Base-by-base conservation (phyloP, 2,329 filamentous ascomycete genomes). In the Talaromyces albobiverticillius region DNA sequence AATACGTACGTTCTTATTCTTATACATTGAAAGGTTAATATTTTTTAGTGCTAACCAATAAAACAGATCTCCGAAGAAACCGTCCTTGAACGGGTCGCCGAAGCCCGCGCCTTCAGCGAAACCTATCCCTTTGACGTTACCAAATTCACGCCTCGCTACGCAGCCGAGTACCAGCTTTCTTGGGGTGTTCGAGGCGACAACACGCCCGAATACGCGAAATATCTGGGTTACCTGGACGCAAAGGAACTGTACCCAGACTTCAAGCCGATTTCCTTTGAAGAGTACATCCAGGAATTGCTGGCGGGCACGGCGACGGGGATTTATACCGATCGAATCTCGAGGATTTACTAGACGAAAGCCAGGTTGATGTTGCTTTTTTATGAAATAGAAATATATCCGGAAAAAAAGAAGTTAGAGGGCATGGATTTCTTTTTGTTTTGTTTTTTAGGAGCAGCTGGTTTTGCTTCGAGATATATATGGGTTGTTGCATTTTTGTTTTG, bases 181-280 rank as follows among this genome's bases (percentile, higher is more conserved):
- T 74, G 66, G 64, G 70, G 65, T 3, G 50, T 80, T 14, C 67
- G 78, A 0, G 72, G 69, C 0, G 79, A 83, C 53, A 80, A 79
- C 58, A 73, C 63, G 1, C 75, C 73, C 0, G 71, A 76, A 49
- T 66, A 71, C 51, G 79, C 79, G 1, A 63, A 68, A 20, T 80
- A 79, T 55, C 61, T 82, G n/a, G 79, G 78, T 0, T 81, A 81
- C 59, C 57, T 81, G 4, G 67, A 73, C 57, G 68, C 65, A 6
- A 73, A 71, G 55, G 73, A 80, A 32, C 62, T 82, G 26, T 82
- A 80, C 60, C 79, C 78, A 1, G 76, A 77, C 18, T 62, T 79
- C 10, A 58, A 71, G 43, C 64, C 64, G 2, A 68, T 57, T 13
- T 59, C 53, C 1, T 69, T 75, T 46, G 60, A 64, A 36, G 63